Evolutionary conservation across 2,329 filamentous ascomycete species (phyloP), one percentile per base, ranked within the genome.

Genomic region (Nothophoma quercina): DNA sequence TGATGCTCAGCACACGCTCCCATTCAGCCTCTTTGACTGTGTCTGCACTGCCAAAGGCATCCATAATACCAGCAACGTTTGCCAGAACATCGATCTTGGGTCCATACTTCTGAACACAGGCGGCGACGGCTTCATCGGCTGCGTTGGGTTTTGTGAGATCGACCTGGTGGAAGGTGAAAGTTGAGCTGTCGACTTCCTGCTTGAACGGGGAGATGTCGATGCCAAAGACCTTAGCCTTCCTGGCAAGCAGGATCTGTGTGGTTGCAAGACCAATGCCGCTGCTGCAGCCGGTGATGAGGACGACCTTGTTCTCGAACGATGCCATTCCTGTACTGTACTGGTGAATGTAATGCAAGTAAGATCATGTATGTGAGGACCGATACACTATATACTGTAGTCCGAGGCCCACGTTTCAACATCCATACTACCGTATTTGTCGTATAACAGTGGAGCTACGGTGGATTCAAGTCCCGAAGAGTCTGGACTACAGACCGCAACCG

Each of bases 41-140:
- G 43, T 77, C 76, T 5, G 74, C 77, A 23, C 70, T 70, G 41
- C 68, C 69, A 56, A 75, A 78, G 18, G 68, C 68, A 64, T 80
- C 78, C 60, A 76, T 75, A 15, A 80, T 61, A 21, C 78, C 78
- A 0, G 78, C 78, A 19, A 77, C 71, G 50, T 81, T 80, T 38
- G 77, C 67, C n/a, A 81, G 67, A 9, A 78, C 69, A 55, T 81
- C 77, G 29, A 69, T 61, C 29, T 57, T 60, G 5, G 50, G 36
- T 7, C 63, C 60, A 33, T 61, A 58, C 33, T 62, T 60, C n/a
- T 53, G 55, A 9, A 63, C 46, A 19, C 67, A 68, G 18, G 60
- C 61, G 1, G 64, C 62, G 2, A 69, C 60, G 1, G 64, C 65
- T 36, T 65, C 59, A 9, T 63, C 59, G 1, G 52, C 59, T 2